Conservation (phyloP, 306 rosid genomes). For the barrel medic (Medicago truncatula) region MtrunA17r5.0-ANR NC_053043.1:15119001-15119500, state of each 20-base stretch:
- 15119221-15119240: too few relatives aligned
- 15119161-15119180: too few relatives aligned
- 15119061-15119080: not conserved
- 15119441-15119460: constrained; percentile 63
- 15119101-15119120: too few relatives aligned
- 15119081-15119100: too few relatives aligned
- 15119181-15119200: too few relatives aligned
- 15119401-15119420: constrained; percentile 29
- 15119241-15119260: too few relatives aligned
- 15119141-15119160: too few relatives aligned
- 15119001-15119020: not conserved
- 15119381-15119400: not conserved
- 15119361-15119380: not conserved
- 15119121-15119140: too few relatives aligned
- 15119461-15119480: constrained; percentile 77
- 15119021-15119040: not conserved
- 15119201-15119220: too few relatives aligned
- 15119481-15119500: constrained; percentile 33
- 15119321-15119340: constrained; percentile 4
- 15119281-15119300: not conserved
- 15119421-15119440: constrained; percentile 59
- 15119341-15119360: not conserved
- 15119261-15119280: too few relatives aligned
- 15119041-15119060: not conserved
- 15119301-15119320: not conserved